Base-by-base conservation (phyloP, 768 basidiomycete genomes). In the Lanmaoa rubissima region DNA sequence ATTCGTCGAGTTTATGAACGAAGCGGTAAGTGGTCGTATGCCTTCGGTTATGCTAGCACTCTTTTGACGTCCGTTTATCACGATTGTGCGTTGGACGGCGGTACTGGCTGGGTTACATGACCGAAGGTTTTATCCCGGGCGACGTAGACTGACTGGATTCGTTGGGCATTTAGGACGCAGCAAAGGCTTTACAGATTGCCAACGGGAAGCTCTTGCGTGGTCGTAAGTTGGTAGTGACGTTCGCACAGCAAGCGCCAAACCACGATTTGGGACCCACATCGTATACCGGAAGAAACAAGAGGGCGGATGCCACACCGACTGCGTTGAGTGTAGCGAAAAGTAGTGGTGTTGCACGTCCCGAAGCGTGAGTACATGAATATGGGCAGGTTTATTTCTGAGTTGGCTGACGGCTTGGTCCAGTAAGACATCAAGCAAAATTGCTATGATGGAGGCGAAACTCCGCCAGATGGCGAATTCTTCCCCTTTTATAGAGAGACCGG, bases 381-480 rank as follows among this genome's bases (percentile, higher is more conserved):
- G 8, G 21, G 10, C 40, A 16, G 38, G 28, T 26, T 58, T 61
- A 31, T 42, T 48, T 53, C 45, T 32, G 42, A 28, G 41, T 61
- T 21, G 16, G 26, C 60, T 66, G 19, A 65, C 42, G 21, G 34
- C 24, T 41, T 24, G 26, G 54, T 38, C 48, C 54, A 64, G 64
- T 45, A 95, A 91, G 48, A 94, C 92, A 2, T 76, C 81, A 43
- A 86, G 85, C 63, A 97, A 98, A 74, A 99, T 99, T 63, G 94
- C 94, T 9, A 83, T 88, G 65, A 89, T 98, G 81, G 97, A 99
- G 73, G 96, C 96, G 3, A 99, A 99, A 72, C 78, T 99, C 24
- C 82, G 85, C 17, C 84, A 92, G 60, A 85, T 97, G 82, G 84
- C 85, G 63, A 68, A 57, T 54, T 68, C 65, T 14, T 64, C 63